Conservation (phyloP, 768 basidiomycete species). For the Mycena pura region DNA sequence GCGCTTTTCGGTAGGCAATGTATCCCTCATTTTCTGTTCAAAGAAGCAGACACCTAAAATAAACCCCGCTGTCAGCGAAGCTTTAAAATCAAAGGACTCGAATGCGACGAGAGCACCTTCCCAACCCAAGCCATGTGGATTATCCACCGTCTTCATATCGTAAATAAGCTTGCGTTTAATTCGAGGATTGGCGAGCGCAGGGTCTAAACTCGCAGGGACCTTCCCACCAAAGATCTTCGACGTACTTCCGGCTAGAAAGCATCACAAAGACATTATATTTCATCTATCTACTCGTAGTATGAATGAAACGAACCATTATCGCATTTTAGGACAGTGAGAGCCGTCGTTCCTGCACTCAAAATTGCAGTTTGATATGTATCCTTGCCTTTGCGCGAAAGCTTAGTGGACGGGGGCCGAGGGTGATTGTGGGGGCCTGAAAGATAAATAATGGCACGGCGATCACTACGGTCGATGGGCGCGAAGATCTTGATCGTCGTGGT, state of each 20-base stretch:
- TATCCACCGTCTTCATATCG: background rate
- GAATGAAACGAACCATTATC: slow-evolving; percentile 2
- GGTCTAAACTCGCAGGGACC: background rate
- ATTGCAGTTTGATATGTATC: slow-evolving; percentile 14
- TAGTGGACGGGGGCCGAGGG: slow-evolving; percentile 14
- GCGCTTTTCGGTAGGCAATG: slow-evolving; percentile 5
- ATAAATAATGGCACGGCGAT: slow-evolving; percentile 16
- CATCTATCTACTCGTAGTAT: background rate
- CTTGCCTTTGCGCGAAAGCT: slow-evolving; percentile 15
- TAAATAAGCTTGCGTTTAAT: slow-evolving; percentile 16
- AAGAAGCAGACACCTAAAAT: slow-evolving; percentile 5
- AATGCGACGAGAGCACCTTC: slow-evolving; percentile 8
- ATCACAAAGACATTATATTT: background rate
- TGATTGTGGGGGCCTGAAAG: slow-evolving; percentile 19
- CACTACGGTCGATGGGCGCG: slow-evolving; percentile 13
- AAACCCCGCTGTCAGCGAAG: background rate
- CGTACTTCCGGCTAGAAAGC: background rate
- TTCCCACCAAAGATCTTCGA: background rate
- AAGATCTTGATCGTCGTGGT: slow-evolving; percentile 16
- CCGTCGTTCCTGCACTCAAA: background rate
- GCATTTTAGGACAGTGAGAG: slow-evolving; percentile 2
- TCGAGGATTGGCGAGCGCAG: slow-evolving; percentile 12
- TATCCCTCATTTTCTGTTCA: background rate
- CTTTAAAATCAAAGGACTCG: too few species aligned
- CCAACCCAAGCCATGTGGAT: slow-evolving; percentile 9